These are phyloP conservation scores for Acer campestre DNA, from an alignment of 345 rosid genomes.

Conservation along the genomic window DNA sequence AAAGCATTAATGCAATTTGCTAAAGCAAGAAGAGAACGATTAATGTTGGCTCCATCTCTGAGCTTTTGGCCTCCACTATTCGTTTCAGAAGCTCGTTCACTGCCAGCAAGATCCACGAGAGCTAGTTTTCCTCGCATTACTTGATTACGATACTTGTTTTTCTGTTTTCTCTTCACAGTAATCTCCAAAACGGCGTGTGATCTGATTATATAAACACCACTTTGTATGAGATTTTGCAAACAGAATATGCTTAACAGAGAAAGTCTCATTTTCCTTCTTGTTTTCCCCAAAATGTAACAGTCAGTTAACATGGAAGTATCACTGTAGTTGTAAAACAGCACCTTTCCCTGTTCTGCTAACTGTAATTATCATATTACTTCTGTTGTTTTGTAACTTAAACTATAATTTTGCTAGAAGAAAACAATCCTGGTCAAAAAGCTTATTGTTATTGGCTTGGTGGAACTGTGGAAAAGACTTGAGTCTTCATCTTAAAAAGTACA, in stretches of 20 bases:
- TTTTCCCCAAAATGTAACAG: neutral
- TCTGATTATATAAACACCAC: slow-evolving; percentile 41
- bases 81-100: slow-evolving; percentile 96
- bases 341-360: neutral
- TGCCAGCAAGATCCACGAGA: slow-evolving; percentile 99
- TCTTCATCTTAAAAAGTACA: slow-evolving; percentile 5
- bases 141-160: slow-evolving; percentile 69
- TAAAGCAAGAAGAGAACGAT: slow-evolving; percentile 89
- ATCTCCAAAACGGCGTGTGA: slow-evolving; percentile 96
- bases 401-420: neutral
- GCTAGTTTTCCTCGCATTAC: slow-evolving; percentile 88
- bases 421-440: neutral
- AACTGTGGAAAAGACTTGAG: neutral
- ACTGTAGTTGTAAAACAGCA: neutral
- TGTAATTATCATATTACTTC: neutral
- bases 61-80: slow-evolving; percentile 90
- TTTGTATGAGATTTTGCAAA: slow-evolving; percentile 10
- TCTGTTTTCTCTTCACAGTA: slow-evolving; percentile 77
- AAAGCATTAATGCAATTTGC: slow-evolving; percentile 96
- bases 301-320: neutral
- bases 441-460: neutral
- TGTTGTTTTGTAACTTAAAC: neutral
- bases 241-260: neutral
- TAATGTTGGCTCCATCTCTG: slow-evolving; percentile 95
- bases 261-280: neutral